Evolutionary conservation across 345 rosid species (phyloP).

Genomic region (Bruguiera parviflora): DNA sequence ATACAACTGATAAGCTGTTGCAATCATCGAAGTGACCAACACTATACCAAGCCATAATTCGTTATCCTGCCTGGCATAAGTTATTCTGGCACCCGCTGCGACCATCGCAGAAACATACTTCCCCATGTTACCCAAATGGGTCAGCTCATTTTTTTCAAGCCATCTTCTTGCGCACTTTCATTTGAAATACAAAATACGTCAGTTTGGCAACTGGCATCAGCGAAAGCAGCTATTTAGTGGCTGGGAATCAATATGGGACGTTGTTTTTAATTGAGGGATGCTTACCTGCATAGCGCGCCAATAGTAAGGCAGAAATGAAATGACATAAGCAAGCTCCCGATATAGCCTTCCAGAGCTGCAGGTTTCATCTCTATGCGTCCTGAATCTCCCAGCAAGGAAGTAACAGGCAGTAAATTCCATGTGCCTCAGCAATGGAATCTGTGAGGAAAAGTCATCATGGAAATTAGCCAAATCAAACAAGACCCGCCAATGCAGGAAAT

Average conservation of each 20-base stretch:
- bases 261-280: background rate
- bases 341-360: conserved; percentile 65
- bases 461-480: background rate
- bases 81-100: conserved; percentile 86
- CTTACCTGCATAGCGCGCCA: conserved; percentile 97
- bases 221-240: too few relatives aligned
- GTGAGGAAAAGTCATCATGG: background rate
- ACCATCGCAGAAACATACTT: conserved; percentile 95
- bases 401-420: conserved; percentile 82
- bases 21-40: conserved; percentile 56
- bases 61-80: conserved; percentile 51
- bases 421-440: conserved; percentile 86
- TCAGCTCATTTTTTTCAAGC: conserved; percentile 65
- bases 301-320: conserved; percentile 84
- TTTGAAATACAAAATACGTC: background rate
- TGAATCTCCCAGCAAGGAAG: conserved; percentile 68
- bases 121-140: conserved; percentile 89
- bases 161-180: conserved; percentile 83
- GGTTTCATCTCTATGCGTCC: conserved; percentile 58
- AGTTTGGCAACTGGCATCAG: background rate
- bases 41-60: conserved; percentile 54
- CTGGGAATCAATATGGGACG: background rate
- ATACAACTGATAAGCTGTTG: conserved; percentile 80
- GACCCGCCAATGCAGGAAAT: background rate
- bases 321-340: conserved; percentile 67